A percentile compares a stretch with the other conserved stretches of the same genome.
phyloP scores from a whole-genome alignment of 768 basidiomycete species.

The Mycena epipterygia region DNA sequence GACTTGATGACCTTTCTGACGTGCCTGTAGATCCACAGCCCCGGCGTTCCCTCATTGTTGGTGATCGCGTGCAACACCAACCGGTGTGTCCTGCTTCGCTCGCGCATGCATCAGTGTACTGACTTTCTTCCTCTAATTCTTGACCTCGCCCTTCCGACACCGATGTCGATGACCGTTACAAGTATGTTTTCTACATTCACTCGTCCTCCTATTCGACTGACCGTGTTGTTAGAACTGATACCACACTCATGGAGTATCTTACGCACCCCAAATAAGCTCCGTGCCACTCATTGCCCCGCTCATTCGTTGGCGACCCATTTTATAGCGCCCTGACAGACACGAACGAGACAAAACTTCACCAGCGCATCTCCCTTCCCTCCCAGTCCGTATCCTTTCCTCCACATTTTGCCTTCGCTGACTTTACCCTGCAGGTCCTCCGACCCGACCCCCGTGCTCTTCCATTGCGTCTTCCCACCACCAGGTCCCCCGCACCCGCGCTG shows the following conservation, averaged over 20 bases:
- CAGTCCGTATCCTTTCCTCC: background rate
- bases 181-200: background rate
- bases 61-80: too few relatives aligned
- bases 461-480: background rate
- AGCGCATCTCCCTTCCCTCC: background rate
- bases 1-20: too few relatives aligned
- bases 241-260: background rate
- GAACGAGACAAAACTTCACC: background rate
- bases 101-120: background rate
- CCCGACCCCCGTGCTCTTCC: background rate
- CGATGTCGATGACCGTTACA: background rate
- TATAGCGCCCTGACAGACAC: background rate
- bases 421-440: background rate
- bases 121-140: background rate
- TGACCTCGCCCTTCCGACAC: background rate
- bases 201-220: background rate
- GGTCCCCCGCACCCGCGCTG: background rate
- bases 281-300: too few relatives aligned
- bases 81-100: background rate
- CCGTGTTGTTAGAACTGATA: background rate
- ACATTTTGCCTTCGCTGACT: background rate
- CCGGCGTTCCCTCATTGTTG: too few relatives aligned
- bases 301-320: background rate
- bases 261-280: background rate
- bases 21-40: too few relatives aligned